Conservation (phyloP, 805 yeast genomes). For the Candida nanaspora region DNA sequence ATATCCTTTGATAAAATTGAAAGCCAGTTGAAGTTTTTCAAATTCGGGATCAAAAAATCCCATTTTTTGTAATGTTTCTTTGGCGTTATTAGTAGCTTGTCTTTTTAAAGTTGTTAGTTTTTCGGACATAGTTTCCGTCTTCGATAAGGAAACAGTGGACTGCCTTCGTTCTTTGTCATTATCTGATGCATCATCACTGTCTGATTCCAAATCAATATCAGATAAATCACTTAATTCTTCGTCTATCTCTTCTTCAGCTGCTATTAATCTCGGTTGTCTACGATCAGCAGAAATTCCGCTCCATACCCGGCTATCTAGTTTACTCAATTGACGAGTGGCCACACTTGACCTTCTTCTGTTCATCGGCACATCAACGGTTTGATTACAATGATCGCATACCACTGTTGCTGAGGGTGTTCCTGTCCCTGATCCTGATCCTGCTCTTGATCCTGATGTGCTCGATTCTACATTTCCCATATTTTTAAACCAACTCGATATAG, state of each 20-base stretch:
- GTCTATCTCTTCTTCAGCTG: neutral
- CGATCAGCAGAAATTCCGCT: neutral
- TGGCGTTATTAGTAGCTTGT: constrained; percentile 12
- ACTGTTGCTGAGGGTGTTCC: neutral
- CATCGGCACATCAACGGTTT: neutral
- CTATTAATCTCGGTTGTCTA: neutral
- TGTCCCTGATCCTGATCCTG: too few species aligned
- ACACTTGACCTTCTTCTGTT: neutral
- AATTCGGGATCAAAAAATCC: constrained; percentile 22
- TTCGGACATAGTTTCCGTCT: constrained; percentile 1
- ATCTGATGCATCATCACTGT: neutral
- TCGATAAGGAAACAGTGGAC: neutral
- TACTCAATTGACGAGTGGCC: neutral
- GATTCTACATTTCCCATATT: neutral
- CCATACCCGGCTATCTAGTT: neutral
- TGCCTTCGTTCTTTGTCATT: neutral
- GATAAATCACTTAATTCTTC: neutral
- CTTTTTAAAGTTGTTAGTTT: constrained; percentile 8
- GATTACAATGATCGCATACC: neutral
- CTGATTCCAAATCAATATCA: too few species aligned
- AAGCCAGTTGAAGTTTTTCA: constrained; percentile 6
- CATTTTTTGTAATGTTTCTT: constrained; percentile 13
- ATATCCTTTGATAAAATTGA: constrained; percentile 17
- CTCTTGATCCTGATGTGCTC: too few species aligned
- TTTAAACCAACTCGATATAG: constrained; percentile 1